Conservation (phyloP, 441 rosid genomes). For the Pelargonium myrrhifolium region DNA sequence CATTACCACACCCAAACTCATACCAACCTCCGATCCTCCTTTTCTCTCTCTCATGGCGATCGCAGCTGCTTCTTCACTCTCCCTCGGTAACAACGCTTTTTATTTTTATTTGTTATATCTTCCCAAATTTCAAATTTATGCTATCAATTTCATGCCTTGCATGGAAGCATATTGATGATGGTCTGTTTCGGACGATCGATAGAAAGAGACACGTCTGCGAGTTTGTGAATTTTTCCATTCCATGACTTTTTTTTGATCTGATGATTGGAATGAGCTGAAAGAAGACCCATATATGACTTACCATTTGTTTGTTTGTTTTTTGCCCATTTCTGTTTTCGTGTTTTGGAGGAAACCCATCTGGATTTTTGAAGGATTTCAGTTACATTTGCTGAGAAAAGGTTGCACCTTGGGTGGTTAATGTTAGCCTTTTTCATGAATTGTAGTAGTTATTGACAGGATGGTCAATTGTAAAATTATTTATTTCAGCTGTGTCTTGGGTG, state of each 20-base stretch:
- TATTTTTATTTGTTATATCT: too few relatives aligned
- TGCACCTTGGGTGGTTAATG: neutral
- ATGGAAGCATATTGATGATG: neutral
- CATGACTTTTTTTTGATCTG: neutral
- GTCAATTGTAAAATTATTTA: neutral
- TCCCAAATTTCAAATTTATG: neutral
- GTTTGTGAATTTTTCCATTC: neutral
- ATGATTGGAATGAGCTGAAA: neutral
- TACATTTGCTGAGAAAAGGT: neutral
- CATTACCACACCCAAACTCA: neutral
- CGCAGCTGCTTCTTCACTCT: constrained; percentile 58
- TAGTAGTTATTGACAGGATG: neutral
- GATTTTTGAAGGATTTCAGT: constrained; percentile 1
- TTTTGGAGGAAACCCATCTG: constrained; percentile 18
- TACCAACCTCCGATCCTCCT: constrained; percentile 14
- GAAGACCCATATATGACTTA: neutral
- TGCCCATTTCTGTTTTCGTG: constrained; percentile 19
- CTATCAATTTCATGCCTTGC: neutral
- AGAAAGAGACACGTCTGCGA: neutral
- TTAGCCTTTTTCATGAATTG: neutral
- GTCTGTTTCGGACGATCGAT: neutral
- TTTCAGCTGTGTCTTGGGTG: neutral
- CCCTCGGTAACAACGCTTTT: constrained; percentile 39
- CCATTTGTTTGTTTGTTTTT: neutral
- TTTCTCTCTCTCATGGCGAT: constrained; percentile 55